Evolutionary conservation across 257 asterid genomes (phyloP).

Genomic region (Solanum chiquidenum): DNA sequence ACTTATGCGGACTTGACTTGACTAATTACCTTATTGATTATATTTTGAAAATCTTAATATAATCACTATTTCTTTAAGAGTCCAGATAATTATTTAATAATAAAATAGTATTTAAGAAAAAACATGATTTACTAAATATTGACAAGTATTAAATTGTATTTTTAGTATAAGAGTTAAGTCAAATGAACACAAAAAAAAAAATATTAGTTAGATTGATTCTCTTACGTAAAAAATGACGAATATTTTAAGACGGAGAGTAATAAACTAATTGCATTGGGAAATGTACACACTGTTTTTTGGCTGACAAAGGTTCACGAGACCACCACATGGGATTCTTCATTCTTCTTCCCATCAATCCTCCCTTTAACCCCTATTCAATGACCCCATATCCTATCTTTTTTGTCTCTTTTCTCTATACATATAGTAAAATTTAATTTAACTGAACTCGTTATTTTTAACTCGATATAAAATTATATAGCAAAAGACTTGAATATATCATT

Average conservation of each 20-base stretch:
- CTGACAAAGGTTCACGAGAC: conserved; percentile 29
- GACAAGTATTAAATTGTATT: neutral
- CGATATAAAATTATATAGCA: too few species aligned
- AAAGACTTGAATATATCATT: too few species aligned
- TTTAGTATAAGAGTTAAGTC: neutral
- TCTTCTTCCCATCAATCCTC: neutral
- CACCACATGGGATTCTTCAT: conserved; percentile 15
- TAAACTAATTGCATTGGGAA: neutral
- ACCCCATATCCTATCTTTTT: neutral
- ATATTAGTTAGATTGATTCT: too few species aligned
- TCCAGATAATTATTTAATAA: neutral
- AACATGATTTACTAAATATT: too few species aligned
- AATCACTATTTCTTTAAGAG: too few species aligned
- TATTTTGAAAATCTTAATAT: too few species aligned
- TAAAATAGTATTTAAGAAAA: too few species aligned
- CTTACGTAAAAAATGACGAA: neutral
- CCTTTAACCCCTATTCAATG: neutral
- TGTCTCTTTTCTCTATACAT: neutral
- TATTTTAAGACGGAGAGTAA: neutral
- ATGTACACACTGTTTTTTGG: neutral
- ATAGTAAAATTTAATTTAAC: neutral
- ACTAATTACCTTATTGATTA: too few species aligned
- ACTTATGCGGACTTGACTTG: too few species aligned
- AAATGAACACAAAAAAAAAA: too few species aligned
- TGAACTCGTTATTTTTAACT: neutral